phyloP scores from a whole-genome alignment of 176 grass and related monocot species.

The Paspalum notatum region DNA sequence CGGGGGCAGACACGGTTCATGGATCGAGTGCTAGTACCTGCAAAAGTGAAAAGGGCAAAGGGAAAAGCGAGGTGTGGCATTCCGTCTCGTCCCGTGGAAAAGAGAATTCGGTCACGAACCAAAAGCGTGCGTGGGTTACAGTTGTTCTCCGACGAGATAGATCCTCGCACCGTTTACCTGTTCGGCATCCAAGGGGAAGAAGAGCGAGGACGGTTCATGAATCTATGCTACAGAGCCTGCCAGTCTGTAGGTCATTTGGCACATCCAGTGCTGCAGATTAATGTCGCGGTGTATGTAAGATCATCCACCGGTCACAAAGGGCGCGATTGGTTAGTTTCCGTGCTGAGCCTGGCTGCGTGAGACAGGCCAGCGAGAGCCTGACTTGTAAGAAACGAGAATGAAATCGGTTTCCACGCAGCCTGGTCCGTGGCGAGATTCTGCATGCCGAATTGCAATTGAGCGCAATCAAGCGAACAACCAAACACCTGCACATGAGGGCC shows the following conservation, averaged over 20 bases:
- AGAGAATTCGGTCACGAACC: conserved; percentile 23
- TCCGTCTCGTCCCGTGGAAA: conserved; percentile 23
- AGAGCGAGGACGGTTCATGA: not conserved
- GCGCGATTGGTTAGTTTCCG: too few relatives aligned
- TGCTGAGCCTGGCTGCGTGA: too few relatives aligned
- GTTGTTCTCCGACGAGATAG: conserved; percentile 28
- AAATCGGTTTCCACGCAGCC: too few relatives aligned
- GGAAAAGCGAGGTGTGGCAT: conserved; percentile 20
- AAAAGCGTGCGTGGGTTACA: conserved; percentile 22
- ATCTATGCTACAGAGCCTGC: too few relatives aligned
- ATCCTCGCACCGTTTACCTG: conserved; percentile 36
- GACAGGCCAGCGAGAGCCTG: too few relatives aligned
- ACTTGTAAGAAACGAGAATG: too few relatives aligned
- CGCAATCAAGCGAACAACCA: too few relatives aligned
- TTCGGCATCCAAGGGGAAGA: conserved; percentile 12
- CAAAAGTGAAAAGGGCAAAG: conserved; percentile 22
- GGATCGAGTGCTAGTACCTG: conserved; percentile 17
- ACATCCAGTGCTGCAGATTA: not conserved
- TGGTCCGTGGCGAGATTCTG: too few relatives aligned
- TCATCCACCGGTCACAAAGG: not conserved
- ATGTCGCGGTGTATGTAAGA: not conserved
- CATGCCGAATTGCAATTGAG: too few relatives aligned
- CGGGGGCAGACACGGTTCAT: conserved; percentile 36
- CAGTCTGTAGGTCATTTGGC: not conserved
- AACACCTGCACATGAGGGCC: too few relatives aligned